A percentile compares a stretch with the other conserved stretches of the same genome.
These are phyloP conservation scores for Nemania sp. DNA, from an alignment of 2,329 filamentous ascomycete genomes.

Conservation along the genomic window DNA sequence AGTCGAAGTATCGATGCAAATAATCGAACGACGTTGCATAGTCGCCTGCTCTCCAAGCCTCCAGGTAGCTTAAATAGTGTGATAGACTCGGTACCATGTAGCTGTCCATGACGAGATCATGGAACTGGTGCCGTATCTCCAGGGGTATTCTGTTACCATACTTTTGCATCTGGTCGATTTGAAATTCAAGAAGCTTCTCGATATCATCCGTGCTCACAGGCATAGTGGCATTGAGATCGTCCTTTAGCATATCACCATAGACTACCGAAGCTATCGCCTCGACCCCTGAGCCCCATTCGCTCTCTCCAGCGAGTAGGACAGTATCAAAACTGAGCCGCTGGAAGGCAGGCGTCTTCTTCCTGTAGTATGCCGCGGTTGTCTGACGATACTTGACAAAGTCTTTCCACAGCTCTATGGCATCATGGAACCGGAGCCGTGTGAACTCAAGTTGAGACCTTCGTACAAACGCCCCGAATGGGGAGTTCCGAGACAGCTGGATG, in stretches of 20 bases:
- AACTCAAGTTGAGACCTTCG: slow-evolving; percentile 79
- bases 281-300: slow-evolving; percentile 55
- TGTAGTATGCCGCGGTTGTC: slow-evolving; percentile 68
- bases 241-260: slow-evolving; percentile 57
- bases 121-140: slow-evolving; percentile 72
- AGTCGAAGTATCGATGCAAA: slow-evolving; percentile 94
- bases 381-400: slow-evolving; percentile 80
- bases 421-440: slow-evolving; percentile 75
- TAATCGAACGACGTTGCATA: slow-evolving; percentile 88
- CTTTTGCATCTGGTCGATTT: slow-evolving; percentile 84
- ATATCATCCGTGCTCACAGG: slow-evolving; percentile 76
- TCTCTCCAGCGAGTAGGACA: slow-evolving; percentile 54
- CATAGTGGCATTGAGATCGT: slow-evolving; percentile 45
- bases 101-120: slow-evolving; percentile 67
- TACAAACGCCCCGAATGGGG: slow-evolving; percentile 81
- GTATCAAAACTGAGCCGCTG: slow-evolving; percentile 60
- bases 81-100: slow-evolving; percentile 71
- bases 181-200: slow-evolving; percentile 81
- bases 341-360: slow-evolving; percentile 64
- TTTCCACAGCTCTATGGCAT: slow-evolving; percentile 78
- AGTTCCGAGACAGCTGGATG: slow-evolving; percentile 70
- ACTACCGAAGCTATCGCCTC: slow-evolving; percentile 51
- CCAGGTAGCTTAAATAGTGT: slow-evolving; percentile 83
- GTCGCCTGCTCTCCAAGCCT: slow-evolving; percentile 89
- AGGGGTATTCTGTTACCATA: slow-evolving; percentile 77